Percentiles rank a stretch among this genome's conserved stretches.
These are phyloP conservation scores for Botrytis pseudocinerea DNA, from an alignment of 2,329 filamentous ascomycete genomes.

Conservation along the genomic window DNA sequence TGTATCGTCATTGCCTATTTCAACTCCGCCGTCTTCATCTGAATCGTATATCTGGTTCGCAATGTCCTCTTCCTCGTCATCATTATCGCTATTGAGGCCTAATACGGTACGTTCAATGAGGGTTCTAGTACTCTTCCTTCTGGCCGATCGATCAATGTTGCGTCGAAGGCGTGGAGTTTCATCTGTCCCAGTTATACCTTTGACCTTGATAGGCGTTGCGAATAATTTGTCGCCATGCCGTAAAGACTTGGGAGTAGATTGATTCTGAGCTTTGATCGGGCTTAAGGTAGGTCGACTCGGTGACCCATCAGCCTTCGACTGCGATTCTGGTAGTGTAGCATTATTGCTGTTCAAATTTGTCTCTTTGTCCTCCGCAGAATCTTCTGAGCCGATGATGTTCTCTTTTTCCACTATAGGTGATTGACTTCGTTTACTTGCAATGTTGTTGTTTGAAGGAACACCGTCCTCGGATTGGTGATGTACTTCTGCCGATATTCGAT, in stretches of 20 bases:
- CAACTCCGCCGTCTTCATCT: slow-evolving; percentile 50
- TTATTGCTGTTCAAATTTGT: neutral
- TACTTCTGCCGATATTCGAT: slow-evolving; percentile 4
- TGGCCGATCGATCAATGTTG: slow-evolving; percentile 76
- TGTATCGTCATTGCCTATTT: slow-evolving; percentile 41
- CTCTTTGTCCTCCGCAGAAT: slow-evolving; percentile 16
- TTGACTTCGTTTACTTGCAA: neutral
- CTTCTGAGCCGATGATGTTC: slow-evolving; percentile 2
- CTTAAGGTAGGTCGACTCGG: slow-evolving; percentile 7
- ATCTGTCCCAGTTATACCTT: slow-evolving; percentile 24
- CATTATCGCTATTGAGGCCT: slow-evolving; percentile 67
- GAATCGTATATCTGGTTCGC: slow-evolving; percentile 67
- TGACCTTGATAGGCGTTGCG: slow-evolving; percentile 37
- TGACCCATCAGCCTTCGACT: slow-evolving; percentile 1
- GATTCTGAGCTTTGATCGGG: slow-evolving; percentile 21
- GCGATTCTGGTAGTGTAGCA: neutral
- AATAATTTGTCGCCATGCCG: slow-evolving; percentile 36
- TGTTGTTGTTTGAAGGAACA: slow-evolving; percentile 5
- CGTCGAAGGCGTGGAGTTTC: slow-evolving; percentile 36
- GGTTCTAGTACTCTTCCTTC: slow-evolving; percentile 77
- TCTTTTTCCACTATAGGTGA: neutral
- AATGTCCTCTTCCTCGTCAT: slow-evolving; percentile 67
- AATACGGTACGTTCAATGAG: slow-evolving; percentile 71
- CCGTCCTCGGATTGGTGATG: neutral
- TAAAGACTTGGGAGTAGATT: slow-evolving; percentile 31